Base-by-base conservation (phyloP, 805 yeast species). In the Trichomonascus vanleenenianus region DNA sequence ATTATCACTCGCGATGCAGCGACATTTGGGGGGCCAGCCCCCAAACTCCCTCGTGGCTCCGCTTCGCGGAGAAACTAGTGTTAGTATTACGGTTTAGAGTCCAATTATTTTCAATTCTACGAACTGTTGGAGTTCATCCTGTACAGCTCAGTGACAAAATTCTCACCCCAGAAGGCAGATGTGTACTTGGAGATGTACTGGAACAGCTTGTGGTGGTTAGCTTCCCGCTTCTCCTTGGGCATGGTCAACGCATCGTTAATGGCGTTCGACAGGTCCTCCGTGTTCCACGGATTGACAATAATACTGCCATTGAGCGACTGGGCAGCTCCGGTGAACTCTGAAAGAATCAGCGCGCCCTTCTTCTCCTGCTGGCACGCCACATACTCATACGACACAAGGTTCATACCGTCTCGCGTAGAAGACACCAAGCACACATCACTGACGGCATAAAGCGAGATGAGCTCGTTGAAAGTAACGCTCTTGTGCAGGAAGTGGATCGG, bases 241-340 rank as follows among this genome's bases (percentile, higher is more conserved):
- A 91, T 68, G 0, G 96, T 87, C 57, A 93, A 72, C 14, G 95
- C 82, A 60, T 88, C 96, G 58, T 81, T 74, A 45, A 91, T 83
- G 2, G 97, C 83, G 37, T 78, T 85, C 15, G 94, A 80, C 60
- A 91, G 66, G 55, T 93, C 98, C 55, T 93, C 98, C 18, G 89
- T 91, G 62, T 91, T 93, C 99, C 99, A 93, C 2, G 99, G 99
- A 60, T 93, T 93, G 16, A 93, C 95, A 48, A 93, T 79, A 11
- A 91, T 63, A 1, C 96, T 88, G 19, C 99, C 99, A 60, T 93
- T 91, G 52, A 93, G 71, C 1, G 95, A 84, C 67, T 93, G 99
- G 1, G 98, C 97, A n/a, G 98, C 98, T 41, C 99, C 99, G 0
- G 98, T 93, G 67, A 93, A 93, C 67, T 93, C 99, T 36, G 95